A percentile compares a stretch with the other conserved stretches of the same genome.
phyloP scores from a whole-genome alignment of 192 early-diverging fungal genomes.

The Dissophora ornata region DNA sequence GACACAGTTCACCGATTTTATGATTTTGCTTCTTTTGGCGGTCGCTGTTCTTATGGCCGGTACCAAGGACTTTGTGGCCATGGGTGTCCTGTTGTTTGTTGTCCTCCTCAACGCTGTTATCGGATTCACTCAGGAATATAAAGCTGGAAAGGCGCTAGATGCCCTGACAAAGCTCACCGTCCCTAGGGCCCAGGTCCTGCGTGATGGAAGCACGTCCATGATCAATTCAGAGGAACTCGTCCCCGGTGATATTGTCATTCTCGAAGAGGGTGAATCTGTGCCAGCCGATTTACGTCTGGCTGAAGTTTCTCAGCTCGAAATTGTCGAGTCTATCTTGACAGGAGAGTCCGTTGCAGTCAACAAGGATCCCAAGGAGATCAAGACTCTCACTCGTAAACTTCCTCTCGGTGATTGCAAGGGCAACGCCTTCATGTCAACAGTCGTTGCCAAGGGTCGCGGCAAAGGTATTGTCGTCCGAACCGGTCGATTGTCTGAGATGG shows the following conservation, averaged over 20 bases:
- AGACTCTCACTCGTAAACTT: conserved; percentile 70
- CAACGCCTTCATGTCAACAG: conserved; percentile 96
- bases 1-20: conserved; percentile 91
- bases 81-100: conserved; percentile 66
- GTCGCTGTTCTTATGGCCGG: conserved; percentile 86
- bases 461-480: conserved; percentile 93
- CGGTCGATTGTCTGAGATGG: conserved; percentile 90
- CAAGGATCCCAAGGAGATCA: conserved; percentile 76
- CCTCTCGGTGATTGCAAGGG: conserved; percentile 92
- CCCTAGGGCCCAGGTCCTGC: conserved; percentile 74
- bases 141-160: conserved; percentile 90
- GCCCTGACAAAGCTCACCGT: conserved; percentile 73
- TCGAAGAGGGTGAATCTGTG: conserved; percentile 86
- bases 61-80: conserved; percentile 85
- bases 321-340: conserved; percentile 84
- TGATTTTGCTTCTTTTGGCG: conserved; percentile 88
- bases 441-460: conserved; percentile 89
- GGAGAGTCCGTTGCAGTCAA: conserved; percentile 78
- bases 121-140: conserved; percentile 95
- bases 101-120: conserved; percentile 88
- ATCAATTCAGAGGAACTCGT: conserved; percentile 75
- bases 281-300: conserved; percentile 83
- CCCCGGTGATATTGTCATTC: conserved; percentile 82
- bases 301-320: conserved; percentile 77
- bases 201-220: conserved; percentile 71